Base-by-base conservation (phyloP, 768 basidiomycete species). In the Dioszegia aurantiaca region DNA sequence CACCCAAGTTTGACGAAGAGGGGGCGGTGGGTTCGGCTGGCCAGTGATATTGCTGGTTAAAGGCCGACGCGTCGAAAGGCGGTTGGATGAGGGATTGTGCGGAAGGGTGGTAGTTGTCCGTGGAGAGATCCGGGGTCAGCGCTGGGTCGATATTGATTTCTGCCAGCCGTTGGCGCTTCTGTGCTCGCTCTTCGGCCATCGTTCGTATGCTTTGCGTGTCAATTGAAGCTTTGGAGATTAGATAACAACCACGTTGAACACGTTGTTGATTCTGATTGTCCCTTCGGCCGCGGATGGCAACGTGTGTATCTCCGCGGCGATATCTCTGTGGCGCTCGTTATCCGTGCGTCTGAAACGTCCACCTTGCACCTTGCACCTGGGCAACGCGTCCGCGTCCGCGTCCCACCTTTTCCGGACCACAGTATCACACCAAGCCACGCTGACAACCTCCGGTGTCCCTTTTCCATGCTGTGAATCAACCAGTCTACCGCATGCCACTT, bases 221-320 rank as follows among this genome's bases (percentile, higher is more conserved):
- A 30, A 33, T 33, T 33, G 33, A 33, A 21, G 21, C 30, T 17
- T 24, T 3, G 16, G 36, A 39, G 51, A 53, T 53, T 24, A 53
- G 51, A 53, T 53, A 53, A 39, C 33, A 33, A 6, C 17, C 51
- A 53, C 51, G 51, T 53, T 53, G 24, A 23, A 28, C 31, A 28
- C 3, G 28, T 14, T 23, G 24, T n/a, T n/a, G n/a, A n/a, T n/a
- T n/a, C n/a, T n/a, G n/a, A n/a, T n/a, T n/a, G n/a, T n/a, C n/a
- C n/a, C n/a, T n/a, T n/a, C n/a, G n/a, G n/a, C n/a, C n/a, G n/a
- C n/a, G n/a, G n/a, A n/a, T n/a, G n/a, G n/a, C n/a, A n/a, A n/a
- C n/a, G n/a, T n/a, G n/a, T n/a, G n/a, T n/a, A n/a, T n/a, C n/a
- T n/a, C n/a, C n/a, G n/a, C n/a, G n/a, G n/a, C n/a, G n/a, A n/a